Percentiles rank a stretch among this genome's conserved stretches.
Evolutionary conservation across 495 filamentous ascomycete genomes (phyloP).

Genomic region (Neurospora discreta): DNA sequence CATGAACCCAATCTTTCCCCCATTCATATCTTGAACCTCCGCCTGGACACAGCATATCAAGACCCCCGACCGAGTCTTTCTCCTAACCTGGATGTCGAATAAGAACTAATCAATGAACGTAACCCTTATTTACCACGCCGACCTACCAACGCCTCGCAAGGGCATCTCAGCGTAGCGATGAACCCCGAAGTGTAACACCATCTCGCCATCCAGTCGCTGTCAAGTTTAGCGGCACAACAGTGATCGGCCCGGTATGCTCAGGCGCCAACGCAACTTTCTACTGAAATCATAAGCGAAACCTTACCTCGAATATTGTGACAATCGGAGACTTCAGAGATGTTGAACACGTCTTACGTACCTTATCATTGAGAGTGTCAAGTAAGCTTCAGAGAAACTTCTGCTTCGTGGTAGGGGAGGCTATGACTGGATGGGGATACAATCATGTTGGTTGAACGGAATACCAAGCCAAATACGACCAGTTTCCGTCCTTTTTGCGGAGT

Average conservation of each 20-base stretch:
- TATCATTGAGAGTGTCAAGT: too few species aligned
- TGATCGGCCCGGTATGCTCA: not conserved
- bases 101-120: not conserved
- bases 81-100: too few species aligned
- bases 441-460: not conserved
- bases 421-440: not conserved
- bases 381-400: not conserved
- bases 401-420: not conserved
- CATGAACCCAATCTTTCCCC: not conserved
- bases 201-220: not conserved
- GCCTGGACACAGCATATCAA: too few species aligned
- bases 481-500: not conserved
- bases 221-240: not conserved
- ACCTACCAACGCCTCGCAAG: not conserved
- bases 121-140: not conserved
- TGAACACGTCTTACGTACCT: not conserved
- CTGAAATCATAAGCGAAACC: not conserved
- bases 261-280: not conserved
- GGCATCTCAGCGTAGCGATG: not conserved
- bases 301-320: not conserved
- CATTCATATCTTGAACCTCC: too few species aligned
- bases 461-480: not conserved
- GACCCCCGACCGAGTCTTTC: too few species aligned
- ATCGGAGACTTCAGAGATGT: not conserved
- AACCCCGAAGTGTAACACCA: not conserved